Conservation (phyloP, 2,329 filamentous ascomycete species). For the Aspergillus sp. region DNA sequence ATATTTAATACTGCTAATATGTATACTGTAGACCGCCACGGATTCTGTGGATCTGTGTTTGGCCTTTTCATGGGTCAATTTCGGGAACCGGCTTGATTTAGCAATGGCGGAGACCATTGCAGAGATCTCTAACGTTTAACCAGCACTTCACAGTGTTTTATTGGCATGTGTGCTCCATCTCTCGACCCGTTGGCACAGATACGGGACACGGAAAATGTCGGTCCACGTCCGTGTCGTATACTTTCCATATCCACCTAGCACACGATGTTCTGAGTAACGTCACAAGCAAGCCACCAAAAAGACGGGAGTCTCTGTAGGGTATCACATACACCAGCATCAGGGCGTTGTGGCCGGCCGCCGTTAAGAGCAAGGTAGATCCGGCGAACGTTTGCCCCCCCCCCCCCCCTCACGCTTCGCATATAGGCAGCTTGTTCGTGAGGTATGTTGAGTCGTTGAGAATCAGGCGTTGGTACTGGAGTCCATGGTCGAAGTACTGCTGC, state of each 20-base stretch:
- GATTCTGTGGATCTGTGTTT: background rate
- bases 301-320: background rate
- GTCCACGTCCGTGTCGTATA: background rate
- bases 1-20: background rate
- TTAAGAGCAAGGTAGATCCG: background rate
- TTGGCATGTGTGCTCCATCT: background rate
- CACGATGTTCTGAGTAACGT: background rate
- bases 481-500: background rate
- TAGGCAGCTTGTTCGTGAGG: background rate
- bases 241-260: background rate
- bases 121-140: conserved; percentile 1
- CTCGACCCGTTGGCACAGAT: background rate
- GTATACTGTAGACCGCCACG: background rate
- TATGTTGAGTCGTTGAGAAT: background rate
- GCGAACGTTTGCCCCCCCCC: background rate
- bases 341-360: background rate
- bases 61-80: background rate
- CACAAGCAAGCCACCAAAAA: background rate
- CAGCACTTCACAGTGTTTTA: background rate
- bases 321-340: background rate
- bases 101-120: background rate
- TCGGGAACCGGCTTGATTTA: background rate
- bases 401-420: background rate
- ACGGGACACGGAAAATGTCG: background rate
- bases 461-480: background rate